A percentile compares a stretch with the other conserved stretches of the same genome.
Evolutionary conservation across 306 rosid species (phyloP).

Genomic region (Astragalus membranaceus): DNA sequence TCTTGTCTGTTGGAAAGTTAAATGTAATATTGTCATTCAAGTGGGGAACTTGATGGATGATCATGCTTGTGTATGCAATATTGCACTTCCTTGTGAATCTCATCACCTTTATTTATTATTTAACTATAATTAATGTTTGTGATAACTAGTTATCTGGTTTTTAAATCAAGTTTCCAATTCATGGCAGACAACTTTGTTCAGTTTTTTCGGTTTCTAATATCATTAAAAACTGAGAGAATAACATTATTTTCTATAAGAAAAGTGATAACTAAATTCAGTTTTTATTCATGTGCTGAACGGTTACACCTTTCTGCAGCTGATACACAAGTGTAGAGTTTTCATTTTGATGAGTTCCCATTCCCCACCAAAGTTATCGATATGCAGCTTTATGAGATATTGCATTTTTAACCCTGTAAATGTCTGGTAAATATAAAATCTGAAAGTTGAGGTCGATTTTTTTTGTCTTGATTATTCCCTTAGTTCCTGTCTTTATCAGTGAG

Average conservation of each 20-base stretch:
- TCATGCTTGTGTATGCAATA: neutral
- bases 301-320: neutral
- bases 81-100: constrained; percentile 10
- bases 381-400: neutral
- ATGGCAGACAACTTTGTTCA: neutral
- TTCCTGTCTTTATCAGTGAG: neutral
- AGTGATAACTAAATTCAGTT: neutral
- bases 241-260: neutral
- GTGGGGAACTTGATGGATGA: constrained; percentile 3
- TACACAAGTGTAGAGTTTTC: neutral
- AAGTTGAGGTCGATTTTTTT: neutral
- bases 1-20: constrained; percentile 6
- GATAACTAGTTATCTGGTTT: constrained; percentile 8
- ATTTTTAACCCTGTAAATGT: neutral
- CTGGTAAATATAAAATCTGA: neutral
- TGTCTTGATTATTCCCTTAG: constrained; percentile 10
- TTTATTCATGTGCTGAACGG: neutral
- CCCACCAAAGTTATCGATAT: neutral
- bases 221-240: neutral
- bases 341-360: neutral
- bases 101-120: neutral
- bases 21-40: neutral
- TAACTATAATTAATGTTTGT: neutral
- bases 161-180: neutral
- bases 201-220: constrained; percentile 2